Evolutionary conservation across 352 stramenopile species (phyloP).

Genomic region (Phytophthora parvispora): DNA sequence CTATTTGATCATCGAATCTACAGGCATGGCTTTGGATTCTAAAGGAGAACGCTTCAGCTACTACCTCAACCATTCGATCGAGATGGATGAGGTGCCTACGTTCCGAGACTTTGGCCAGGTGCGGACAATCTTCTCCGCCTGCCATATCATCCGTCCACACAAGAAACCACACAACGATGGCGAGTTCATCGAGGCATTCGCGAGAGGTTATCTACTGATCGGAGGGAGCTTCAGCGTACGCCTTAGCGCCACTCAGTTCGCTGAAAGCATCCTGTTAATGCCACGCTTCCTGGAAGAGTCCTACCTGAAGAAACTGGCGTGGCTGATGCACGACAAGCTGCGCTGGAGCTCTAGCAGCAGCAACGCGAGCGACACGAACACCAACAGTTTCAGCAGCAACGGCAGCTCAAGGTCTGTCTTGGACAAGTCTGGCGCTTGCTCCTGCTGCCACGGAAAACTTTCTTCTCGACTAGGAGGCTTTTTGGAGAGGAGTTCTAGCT

Average conservation of each 20-base stretch:
- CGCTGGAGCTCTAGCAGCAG: conserved; percentile 13
- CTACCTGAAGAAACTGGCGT: conserved; percentile 59
- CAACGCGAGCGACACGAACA: conserved; percentile 15
- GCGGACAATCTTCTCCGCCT: conserved; percentile 38
- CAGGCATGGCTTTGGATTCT: conserved; percentile 48
- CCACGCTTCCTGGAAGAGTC: conserved; percentile 42
- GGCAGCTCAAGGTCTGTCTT: conserved; percentile 5
- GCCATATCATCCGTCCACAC: conserved; percentile 41
- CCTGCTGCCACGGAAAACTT: conserved; percentile 43
- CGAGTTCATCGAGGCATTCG: conserved; percentile 40
- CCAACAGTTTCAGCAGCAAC: conserved; percentile 24
- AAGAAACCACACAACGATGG: neutral
- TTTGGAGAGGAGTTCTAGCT: conserved; percentile 26
- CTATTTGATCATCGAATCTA: conserved; percentile 62
- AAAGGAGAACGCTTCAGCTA: conserved; percentile 43
- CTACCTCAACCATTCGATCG: conserved; percentile 46
- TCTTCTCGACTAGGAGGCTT: conserved; percentile 22
- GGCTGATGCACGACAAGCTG: conserved; percentile 48
- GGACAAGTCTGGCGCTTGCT: conserved; percentile 15
- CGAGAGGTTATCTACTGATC: conserved; percentile 44
- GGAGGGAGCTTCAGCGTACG: conserved; percentile 37
- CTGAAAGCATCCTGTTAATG: conserved; percentile 32
- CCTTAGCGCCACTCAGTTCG: conserved; percentile 30
- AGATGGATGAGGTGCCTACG: conserved; percentile 38
- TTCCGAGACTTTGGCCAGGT: conserved; percentile 36